These are phyloP conservation scores for Bromus sterilis DNA, from an alignment of 176 grass and related monocot species.

Conservation along the genomic window DNA sequence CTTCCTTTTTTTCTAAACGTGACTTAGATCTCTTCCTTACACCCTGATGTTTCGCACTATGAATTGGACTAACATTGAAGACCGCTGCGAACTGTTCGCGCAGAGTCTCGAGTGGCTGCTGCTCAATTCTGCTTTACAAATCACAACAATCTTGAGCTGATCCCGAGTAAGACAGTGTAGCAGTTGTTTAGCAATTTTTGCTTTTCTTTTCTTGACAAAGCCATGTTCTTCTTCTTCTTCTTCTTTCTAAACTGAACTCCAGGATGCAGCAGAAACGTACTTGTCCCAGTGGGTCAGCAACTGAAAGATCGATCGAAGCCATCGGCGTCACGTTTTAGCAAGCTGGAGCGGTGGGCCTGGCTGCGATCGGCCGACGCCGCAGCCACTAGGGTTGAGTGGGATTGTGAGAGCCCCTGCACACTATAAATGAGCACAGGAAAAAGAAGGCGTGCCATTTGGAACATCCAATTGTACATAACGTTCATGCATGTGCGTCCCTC, in stretches of 20 bases:
- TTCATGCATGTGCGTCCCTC: not conserved
- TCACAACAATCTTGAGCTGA: not conserved
- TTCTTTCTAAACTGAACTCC: not conserved
- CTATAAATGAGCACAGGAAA: slow-evolving; percentile 33
- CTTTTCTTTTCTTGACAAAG: not conserved
- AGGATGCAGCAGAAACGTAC: not conserved
- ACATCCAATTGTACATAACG: not conserved
- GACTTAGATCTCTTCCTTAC: not conserved
- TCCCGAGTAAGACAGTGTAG: not conserved
- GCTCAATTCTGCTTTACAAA: slow-evolving; percentile 38
- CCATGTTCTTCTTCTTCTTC: not conserved
- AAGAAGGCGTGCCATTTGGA: not conserved
- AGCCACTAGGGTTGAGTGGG: not conserved
- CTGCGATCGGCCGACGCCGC: not conserved
- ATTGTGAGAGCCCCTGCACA: not conserved
- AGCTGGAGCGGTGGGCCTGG: not conserved
- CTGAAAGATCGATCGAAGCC: not conserved
- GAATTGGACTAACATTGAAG: not conserved
- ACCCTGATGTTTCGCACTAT: not conserved
- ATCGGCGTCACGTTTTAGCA: not conserved
- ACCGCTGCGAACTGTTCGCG: not conserved
- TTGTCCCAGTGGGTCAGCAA: not conserved
- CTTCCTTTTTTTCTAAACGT: too few species aligned
- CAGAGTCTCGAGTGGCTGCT: slow-evolving; percentile 70
- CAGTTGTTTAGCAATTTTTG: too few species aligned